These are phyloP conservation scores for Psilocybe azurescens DNA, from an alignment of 768 basidiomycete genomes.

Conservation along the genomic window DNA sequence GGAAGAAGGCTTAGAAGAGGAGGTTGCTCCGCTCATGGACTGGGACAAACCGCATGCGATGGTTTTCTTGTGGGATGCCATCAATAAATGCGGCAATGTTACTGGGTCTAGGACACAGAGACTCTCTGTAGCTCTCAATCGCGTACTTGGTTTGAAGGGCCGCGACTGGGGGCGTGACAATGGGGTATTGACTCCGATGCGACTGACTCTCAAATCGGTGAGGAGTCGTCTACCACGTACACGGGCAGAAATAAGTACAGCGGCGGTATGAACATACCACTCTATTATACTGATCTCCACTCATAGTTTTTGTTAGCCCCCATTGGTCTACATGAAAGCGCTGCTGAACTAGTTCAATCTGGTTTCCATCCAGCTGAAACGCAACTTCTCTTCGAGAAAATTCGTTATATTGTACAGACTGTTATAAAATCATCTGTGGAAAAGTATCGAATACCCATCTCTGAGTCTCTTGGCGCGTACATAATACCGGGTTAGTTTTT, in stretches of 20 bases:
- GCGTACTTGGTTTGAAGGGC: constrained; percentile 60
- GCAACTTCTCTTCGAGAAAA: constrained; percentile 46
- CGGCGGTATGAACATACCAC: constrained; percentile 33
- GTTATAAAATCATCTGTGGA: constrained; percentile 56
- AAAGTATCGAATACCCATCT: constrained; percentile 64
- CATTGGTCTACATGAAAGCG: constrained; percentile 44
- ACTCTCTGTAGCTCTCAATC: constrained; percentile 50
- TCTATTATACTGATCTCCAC: background rate
- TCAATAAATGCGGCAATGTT: constrained; percentile 54
- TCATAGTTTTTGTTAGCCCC: constrained; percentile 35
- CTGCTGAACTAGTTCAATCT: constrained; percentile 65
- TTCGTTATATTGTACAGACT: constrained; percentile 48
- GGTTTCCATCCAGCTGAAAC: constrained; percentile 61
- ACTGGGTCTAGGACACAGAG: constrained; percentile 48
- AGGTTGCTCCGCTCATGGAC: constrained; percentile 52
- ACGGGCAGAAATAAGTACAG: constrained; percentile 44
- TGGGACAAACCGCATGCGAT: constrained; percentile 56
- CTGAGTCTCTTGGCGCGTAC: constrained; percentile 60
- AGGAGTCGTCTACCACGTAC: constrained; percentile 33
- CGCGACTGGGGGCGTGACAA: constrained; percentile 38
- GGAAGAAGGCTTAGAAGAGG: constrained; percentile 51
- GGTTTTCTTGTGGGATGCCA: constrained; percentile 52
- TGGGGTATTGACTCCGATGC: constrained; percentile 30
- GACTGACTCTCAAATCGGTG: constrained; percentile 15
- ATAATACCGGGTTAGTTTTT: constrained; percentile 63